Evolutionary conservation across 2,329 filamentous ascomycete genomes (phyloP).

Genomic region (Diaporthe sp.): DNA sequence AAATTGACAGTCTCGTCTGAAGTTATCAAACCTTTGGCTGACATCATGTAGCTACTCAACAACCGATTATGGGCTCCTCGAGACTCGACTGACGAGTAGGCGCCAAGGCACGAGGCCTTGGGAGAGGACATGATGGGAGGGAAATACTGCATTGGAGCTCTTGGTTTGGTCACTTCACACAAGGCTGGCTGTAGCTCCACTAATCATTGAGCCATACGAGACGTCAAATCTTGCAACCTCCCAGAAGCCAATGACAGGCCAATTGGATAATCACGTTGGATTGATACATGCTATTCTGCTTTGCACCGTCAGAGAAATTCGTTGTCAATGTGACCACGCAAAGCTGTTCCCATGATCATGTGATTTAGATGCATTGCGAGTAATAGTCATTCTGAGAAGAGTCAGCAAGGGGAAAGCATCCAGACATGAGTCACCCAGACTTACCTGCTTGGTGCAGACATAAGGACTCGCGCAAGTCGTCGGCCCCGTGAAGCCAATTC

Average conservation of each 20-base stretch:
- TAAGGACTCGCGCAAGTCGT: slow-evolving; percentile 3
- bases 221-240: neutral
- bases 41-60: neutral
- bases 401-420: neutral
- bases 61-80: neutral
- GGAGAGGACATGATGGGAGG: neutral
- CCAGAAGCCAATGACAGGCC: neutral
- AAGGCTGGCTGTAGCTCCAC: neutral
- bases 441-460: slow-evolving; percentile 21
- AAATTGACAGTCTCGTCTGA: neutral
- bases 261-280: no score
- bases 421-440: fast-evolving
- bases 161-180: neutral
- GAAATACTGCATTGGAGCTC: neutral
- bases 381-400: neutral
- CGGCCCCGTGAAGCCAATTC: neutral
- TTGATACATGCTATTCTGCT: neutral
- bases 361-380: neutral
- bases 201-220: neutral
- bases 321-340: no score
- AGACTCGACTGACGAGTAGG: neutral
- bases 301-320: neutral
- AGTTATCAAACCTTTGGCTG: neutral
- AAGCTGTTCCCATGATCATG: neutral
- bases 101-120: neutral